Evolutionary conservation across 139 green algal genomes (phyloP).

Genomic region (Chlorella sp.): DNA sequence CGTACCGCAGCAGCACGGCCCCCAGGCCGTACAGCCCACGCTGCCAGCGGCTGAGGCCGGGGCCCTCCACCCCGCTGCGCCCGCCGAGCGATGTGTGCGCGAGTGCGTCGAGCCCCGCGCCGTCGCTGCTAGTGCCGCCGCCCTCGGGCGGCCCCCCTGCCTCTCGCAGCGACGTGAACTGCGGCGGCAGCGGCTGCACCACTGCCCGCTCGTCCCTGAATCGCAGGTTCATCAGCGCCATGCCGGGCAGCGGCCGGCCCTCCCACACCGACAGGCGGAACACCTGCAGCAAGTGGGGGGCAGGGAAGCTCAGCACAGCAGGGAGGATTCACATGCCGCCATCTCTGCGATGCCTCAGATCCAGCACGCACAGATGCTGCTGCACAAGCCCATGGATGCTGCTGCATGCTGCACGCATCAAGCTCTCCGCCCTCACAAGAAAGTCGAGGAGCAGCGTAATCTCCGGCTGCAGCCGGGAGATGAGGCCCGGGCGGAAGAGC

Average conservation of each 20-base stretch:
- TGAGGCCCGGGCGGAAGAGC: conserved; percentile 51
- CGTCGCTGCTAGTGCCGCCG: neutral
- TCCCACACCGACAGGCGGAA: conserved; percentile 67
- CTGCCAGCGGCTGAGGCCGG: conserved; percentile 58
- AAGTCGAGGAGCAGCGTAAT: conserved; percentile 54
- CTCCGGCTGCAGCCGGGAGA: conserved; percentile 55
- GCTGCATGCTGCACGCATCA: too few species aligned
- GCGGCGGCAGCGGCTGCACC: conserved; percentile 3
- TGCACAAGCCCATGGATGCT: too few species aligned
- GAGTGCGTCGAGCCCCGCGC: neutral
- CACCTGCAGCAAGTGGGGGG: conserved; percentile 62
- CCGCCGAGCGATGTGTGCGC: conserved; percentile 12
- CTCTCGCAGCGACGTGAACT: neutral
- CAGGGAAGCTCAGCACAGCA: neutral
- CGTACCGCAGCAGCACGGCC: conserved; percentile 66
- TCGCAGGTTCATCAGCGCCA: conserved; percentile 87
- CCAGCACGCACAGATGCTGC: too few species aligned
- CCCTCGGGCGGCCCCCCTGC: neutral
- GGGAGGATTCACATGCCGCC: too few species aligned
- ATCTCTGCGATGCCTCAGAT: too few species aligned
- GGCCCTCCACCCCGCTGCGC: conserved; percentile 69
- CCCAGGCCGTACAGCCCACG: conserved; percentile 49
- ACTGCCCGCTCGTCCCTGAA: conserved; percentile 70
- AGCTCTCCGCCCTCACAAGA: conserved; percentile 46
- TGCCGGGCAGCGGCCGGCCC: conserved; percentile 76